Evolutionary conservation across 2,329 filamentous ascomycete genomes (phyloP), one percentile per base, ranked within the genome.

Genomic region (Pseudocercospora ulei): DNA sequence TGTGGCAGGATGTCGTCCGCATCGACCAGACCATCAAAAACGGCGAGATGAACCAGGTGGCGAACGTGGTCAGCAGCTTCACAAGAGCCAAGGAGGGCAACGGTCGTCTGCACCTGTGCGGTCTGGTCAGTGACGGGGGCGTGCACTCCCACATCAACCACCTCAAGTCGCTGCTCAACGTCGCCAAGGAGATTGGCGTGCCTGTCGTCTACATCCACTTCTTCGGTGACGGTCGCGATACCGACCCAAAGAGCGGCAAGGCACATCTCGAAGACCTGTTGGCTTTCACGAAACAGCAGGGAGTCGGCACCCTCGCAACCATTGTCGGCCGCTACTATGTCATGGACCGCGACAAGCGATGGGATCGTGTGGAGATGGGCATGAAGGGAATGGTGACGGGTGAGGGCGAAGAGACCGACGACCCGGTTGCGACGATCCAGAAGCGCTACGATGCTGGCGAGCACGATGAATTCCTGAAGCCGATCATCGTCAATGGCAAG

Each of bases 271-370:
- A 94, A 65, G 76, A 87, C 61, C 73, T 98, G 22, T 65, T 95
- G 44, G 76, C 82, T 42, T 82, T 78, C 54, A 76, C 75, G 50
- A 78, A 90, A 66, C 84, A 96, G 63, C 74, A 93, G 51, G 87
- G 85, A 28, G 66, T 80, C 48, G 90, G 88, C 51, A 74, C 95
- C 65, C 75, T 98, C 50, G 88, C 84, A 19, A 95, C 90, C 23
- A 75, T 96, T 31, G 88, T 96, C 44, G 90, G 90, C 44, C 79
- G 88, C 54, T 98, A 96, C 78, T 98, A 83, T 65, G 85, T 86
- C 65, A 98, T 98, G 90, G 90, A 98, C 71, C 87, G 90, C 54
- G 90, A 98, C 65, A 96, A 96, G 84, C 78, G 90, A 63, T 98
- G 90, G 90, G 90, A 98, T 60, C 76, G 90, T 60, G 72, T 94